A percentile compares a stretch with the other conserved stretches of the same genome.
phyloP scores from a whole-genome alignment of 768 basidiomycete genomes.

The Gymnopilus junonius region DNA sequence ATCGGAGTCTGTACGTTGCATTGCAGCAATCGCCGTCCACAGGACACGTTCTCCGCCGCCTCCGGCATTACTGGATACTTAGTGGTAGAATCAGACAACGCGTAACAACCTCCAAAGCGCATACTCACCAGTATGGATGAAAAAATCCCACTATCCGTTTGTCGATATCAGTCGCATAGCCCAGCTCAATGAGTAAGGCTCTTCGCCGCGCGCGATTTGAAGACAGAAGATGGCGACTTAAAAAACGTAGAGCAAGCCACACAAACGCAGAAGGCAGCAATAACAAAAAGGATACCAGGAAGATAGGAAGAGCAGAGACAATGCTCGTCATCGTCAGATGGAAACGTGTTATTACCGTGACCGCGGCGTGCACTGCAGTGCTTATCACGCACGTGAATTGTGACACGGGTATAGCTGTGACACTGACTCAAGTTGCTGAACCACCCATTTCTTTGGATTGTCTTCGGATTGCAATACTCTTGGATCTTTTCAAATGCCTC shows the following conservation, averaged over 20 bases:
- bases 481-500: too few relatives aligned
- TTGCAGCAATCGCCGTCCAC: slow-evolving; percentile 84
- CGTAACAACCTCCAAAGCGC: slow-evolving; percentile 1
- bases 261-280: slow-evolving; percentile 1
- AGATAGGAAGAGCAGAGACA: background rate
- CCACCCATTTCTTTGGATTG: too few relatives aligned
- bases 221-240: slow-evolving; percentile 21
- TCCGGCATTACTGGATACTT: slow-evolving; percentile 77
- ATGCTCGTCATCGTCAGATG: background rate
- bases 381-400: too few relatives aligned
- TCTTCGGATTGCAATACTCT: too few relatives aligned
- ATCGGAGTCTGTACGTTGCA: slow-evolving; percentile 70
- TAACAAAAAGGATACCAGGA: background rate
- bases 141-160: slow-evolving; percentile 77
- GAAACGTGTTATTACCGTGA: background rate
- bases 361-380: too few relatives aligned
- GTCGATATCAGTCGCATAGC: slow-evolving; percentile 22
- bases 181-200: slow-evolving; percentile 27
- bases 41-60: slow-evolving; percentile 96
- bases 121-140: slow-evolving; percentile 91
- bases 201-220: slow-evolving; percentile 22
- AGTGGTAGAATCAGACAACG: slow-evolving; percentile 43
- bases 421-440: too few relatives aligned
- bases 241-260: slow-evolving; percentile 24
- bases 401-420: too few relatives aligned